Percentiles rank a stretch among this genome's conserved stretches.
Evolutionary conservation across 2,329 filamentous ascomycete genomes (phyloP).

Genomic region (Cytospora paraplurivora): DNA sequence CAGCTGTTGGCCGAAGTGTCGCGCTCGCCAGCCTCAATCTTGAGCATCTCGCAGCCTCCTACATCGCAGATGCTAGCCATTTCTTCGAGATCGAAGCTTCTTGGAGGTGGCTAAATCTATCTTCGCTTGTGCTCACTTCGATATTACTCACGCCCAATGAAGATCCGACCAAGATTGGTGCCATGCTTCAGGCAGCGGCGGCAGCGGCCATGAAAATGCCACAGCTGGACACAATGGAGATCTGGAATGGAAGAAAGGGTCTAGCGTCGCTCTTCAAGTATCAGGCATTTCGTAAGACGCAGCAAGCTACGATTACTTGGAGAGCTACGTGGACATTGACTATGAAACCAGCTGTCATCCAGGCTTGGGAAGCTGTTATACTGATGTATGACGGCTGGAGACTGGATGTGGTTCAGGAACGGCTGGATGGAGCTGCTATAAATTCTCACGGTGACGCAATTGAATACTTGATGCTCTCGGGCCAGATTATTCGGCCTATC

Average conservation of each 20-base stretch:
- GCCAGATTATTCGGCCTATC: constrained; percentile 37
- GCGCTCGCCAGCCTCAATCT: constrained; percentile 35
- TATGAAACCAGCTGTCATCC: constrained; percentile 31
- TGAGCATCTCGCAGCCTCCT: constrained; percentile 37
- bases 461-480: constrained; percentile 35
- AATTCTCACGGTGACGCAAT: constrained; percentile 39
- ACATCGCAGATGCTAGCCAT: constrained; percentile 37
- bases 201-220: constrained; percentile 37
- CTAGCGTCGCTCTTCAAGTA: constrained; percentile 39
- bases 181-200: constrained; percentile 33
- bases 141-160: constrained; percentile 33
- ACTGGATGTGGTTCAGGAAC: constrained; percentile 31
- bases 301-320: constrained; percentile 34
- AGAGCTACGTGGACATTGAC: constrained; percentile 37
- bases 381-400: constrained; percentile 30
- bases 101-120: constrained; percentile 38
- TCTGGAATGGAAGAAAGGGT: constrained; percentile 40
- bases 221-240: constrained; percentile 39
- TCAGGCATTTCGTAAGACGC: constrained; percentile 25
- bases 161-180: constrained; percentile 30
- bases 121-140: constrained; percentile 39
- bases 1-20: constrained; percentile 32
- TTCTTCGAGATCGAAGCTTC: constrained; percentile 35
- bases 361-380: constrained; percentile 37
- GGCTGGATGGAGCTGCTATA: constrained; percentile 34